Percentiles rank a stretch among this genome's conserved stretches.
These are phyloP conservation scores for Antrodiella citrinella DNA, from an alignment of 768 basidiomycete species.

Conservation along the genomic window DNA sequence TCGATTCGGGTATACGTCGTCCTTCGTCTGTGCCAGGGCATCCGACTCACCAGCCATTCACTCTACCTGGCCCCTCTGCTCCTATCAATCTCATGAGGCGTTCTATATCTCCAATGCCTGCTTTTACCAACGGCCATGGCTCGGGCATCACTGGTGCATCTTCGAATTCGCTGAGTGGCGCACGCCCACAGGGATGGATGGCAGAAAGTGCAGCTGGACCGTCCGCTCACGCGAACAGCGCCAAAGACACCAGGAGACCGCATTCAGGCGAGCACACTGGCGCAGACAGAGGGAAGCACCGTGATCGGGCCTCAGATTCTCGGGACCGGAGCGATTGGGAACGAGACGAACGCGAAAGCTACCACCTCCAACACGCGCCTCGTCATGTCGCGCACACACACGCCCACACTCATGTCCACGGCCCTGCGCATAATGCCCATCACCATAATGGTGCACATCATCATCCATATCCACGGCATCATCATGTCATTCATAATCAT, in stretches of 20 bases:
- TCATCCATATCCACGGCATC: slow-evolving; percentile 14
- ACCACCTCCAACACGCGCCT: slow-evolving; percentile 5
- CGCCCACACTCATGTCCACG: slow-evolving; percentile 11
- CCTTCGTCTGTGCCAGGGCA: slow-evolving; percentile 11
- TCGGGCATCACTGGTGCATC: slow-evolving; percentile 10
- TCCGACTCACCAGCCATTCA: slow-evolving; percentile 7
- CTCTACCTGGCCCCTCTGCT: slow-evolving; percentile 10
- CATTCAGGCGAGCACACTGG: slow-evolving; percentile 12
- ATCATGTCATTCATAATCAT: slow-evolving; percentile 20
- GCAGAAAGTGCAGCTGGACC: slow-evolving; percentile 6
- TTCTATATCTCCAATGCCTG: slow-evolving; percentile 21
- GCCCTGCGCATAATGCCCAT: slow-evolving; percentile 14
- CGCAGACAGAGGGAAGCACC: slow-evolving; percentile 17
- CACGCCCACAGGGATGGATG: slow-evolving; percentile 15
- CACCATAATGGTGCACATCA: slow-evolving; percentile 11
- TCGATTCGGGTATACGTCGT: slow-evolving; percentile 14
- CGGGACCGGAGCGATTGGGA: slow-evolving; percentile 11
- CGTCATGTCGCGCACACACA: slow-evolving; percentile 12
- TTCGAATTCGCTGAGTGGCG: slow-evolving; percentile 10
- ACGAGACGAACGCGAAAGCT: slow-evolving; percentile 7
- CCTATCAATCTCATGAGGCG: slow-evolving; percentile 15
- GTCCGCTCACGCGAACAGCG: slow-evolving; percentile 1
- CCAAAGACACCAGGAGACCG: slow-evolving; percentile 11
- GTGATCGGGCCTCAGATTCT: slow-evolving; percentile 10
- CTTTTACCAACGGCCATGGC: slow-evolving; percentile 9